phyloP scores from a whole-genome alignment of 305 asterid genomes.

The Caryopteris hybrid region DNA sequence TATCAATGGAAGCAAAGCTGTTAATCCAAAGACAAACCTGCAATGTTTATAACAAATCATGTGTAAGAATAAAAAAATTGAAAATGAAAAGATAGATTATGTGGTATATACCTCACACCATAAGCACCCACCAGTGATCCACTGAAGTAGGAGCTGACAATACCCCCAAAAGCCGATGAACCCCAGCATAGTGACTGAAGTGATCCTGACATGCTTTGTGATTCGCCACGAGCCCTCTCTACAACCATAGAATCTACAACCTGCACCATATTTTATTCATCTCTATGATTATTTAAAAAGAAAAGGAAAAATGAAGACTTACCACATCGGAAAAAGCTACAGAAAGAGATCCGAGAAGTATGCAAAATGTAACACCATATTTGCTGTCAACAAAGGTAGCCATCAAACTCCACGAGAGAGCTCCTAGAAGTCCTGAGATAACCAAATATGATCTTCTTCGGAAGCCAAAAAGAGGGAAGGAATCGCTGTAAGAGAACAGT shows the following conservation, averaged over 20 bases:
- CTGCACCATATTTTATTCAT: constrained; percentile 44
- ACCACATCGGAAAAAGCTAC: constrained; percentile 96
- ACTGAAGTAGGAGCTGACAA: constrained; percentile 89
- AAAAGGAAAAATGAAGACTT: constrained; percentile 28
- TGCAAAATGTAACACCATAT: constrained; percentile 77
- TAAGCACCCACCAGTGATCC: constrained; percentile 90
- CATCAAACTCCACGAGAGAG: constrained; percentile 94
- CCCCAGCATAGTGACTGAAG: constrained; percentile 99
- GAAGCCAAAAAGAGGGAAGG: constrained; percentile 91
- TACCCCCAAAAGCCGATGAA: constrained; percentile 88
- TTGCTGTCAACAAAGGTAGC: constrained; percentile 77
- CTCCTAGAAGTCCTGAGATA: constrained; percentile 88
- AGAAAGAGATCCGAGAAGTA: constrained; percentile 86
- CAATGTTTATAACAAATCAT: neutral
- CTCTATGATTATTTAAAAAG: neutral
- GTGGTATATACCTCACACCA: constrained; percentile 71
- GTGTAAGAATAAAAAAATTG: neutral
- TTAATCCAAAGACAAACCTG: constrained; percentile 94
- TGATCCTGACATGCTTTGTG: constrained; percentile 96
- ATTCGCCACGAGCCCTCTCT: constrained; percentile 97
- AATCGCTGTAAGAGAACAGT: constrained; percentile 53
- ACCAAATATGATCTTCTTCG: constrained; percentile 93
- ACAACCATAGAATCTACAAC: constrained; percentile 99
- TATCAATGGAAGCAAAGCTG: constrained; percentile 87
- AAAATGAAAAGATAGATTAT: neutral